Conservation (phyloP, 441 rosid genomes). For the Mallotus japonicus region DNA sequence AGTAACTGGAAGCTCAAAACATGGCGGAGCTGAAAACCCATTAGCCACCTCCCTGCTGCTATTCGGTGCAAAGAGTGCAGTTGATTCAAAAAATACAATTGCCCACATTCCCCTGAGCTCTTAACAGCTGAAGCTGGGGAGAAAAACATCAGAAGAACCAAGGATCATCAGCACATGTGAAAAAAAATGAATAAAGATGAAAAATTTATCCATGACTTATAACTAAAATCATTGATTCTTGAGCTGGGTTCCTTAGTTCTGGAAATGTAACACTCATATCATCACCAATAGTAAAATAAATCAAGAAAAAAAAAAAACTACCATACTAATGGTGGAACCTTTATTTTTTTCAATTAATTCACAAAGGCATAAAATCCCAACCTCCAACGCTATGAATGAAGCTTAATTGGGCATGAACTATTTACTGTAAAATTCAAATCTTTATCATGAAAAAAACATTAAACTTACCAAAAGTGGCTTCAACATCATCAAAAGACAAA, state of each 20-base stretch:
- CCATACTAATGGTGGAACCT: too few relatives aligned
- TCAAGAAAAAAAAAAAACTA: too few relatives aligned
- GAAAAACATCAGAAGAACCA: conserved; percentile 23
- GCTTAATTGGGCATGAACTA: too few relatives aligned
- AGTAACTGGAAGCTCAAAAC: conserved; percentile 68
- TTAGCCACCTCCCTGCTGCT: conserved; percentile 36
- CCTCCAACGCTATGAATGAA: too few relatives aligned
- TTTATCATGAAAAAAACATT: neutral
- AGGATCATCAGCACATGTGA: neutral
- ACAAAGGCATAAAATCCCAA: too few relatives aligned
- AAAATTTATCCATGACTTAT: neutral
- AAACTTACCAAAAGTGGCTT: conserved; percentile 78
- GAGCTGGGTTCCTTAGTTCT: too few relatives aligned
- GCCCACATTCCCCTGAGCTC: conserved; percentile 67
- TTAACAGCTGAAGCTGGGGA: conserved; percentile 55
- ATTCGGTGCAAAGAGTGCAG: conserved; percentile 33
- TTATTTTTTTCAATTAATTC: too few relatives aligned
- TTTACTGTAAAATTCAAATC: neutral
- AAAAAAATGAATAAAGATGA: neutral
- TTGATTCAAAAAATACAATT: conserved; percentile 52
- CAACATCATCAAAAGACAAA: conserved; percentile 69
- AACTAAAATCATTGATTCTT: neutral
- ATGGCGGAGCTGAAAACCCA: conserved; percentile 49
- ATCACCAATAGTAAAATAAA: too few relatives aligned
- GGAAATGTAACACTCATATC: too few relatives aligned